Conservation (phyloP, 2,329 filamentous ascomycete genomes). For the Trichophyton schoenleinii region DNA sequence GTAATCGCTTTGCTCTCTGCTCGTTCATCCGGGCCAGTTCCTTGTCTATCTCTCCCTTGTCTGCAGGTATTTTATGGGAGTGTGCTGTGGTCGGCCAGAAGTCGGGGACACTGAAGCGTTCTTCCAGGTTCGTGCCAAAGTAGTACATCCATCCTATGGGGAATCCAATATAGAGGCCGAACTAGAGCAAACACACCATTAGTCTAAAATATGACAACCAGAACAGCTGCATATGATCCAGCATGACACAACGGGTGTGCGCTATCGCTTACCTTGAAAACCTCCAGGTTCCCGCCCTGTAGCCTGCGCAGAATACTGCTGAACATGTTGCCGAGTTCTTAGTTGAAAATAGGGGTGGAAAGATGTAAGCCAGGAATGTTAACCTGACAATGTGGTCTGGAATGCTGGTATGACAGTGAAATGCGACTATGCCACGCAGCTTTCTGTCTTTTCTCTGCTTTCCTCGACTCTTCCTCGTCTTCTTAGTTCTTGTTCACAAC, state of each 20-base stretch:
- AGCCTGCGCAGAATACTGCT: constrained; percentile 39
- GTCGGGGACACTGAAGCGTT: constrained; percentile 71
- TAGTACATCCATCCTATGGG: constrained; percentile 99
- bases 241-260: neutral
- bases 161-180: constrained; percentile 97
- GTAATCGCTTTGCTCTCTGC: constrained; percentile 35
- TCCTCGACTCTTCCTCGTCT: neutral
- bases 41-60: constrained; percentile 52
- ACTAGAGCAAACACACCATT: constrained; percentile 42
- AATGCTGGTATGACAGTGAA: neutral
- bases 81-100: constrained; percentile 74
- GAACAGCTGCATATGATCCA: neutral
- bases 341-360: no score
- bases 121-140: constrained; percentile 95
- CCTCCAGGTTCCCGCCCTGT: constrained; percentile 80
- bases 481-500: neutral
- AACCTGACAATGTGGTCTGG: constrained; percentile 6
- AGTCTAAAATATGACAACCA: neutral
- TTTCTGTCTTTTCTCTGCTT: neutral
- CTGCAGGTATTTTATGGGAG: constrained; percentile 41
- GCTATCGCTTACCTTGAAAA: constrained; percentile 62
- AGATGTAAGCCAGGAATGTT: no score
- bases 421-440: neutral
- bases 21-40: constrained; percentile 61
- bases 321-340: constrained; percentile 20